phyloP scores from a whole-genome alignment of 495 filamentous ascomycete species.

The Neurospora africana region DNA sequence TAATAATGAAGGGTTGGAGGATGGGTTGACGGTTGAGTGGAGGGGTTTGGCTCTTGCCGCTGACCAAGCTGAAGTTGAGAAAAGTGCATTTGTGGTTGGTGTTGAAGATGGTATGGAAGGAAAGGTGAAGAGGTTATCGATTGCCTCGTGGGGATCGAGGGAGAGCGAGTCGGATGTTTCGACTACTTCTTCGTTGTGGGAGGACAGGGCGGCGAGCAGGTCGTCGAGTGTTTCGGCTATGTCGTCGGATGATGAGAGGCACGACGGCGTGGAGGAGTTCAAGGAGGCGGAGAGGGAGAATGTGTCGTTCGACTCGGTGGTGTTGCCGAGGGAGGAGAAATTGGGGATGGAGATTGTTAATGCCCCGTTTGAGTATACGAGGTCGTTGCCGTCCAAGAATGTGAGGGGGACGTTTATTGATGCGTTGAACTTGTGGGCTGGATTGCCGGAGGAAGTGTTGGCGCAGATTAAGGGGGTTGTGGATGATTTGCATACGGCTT shows the following conservation, averaged over 20 bases:
- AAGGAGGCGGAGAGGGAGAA: background rate
- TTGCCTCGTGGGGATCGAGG: background rate
- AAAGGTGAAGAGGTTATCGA: background rate
- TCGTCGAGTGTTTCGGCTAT: background rate
- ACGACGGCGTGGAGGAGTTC: background rate
- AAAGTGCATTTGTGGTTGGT: no score
- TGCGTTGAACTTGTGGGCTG: conserved; percentile 9
- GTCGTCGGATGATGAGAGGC: background rate
- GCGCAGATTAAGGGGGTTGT: conserved; percentile 1
- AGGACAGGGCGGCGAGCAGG: background rate
- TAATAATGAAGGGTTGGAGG: background rate
- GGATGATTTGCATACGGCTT: conserved; percentile 6
- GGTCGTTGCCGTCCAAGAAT: conserved; percentile 10
- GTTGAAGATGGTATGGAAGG: no score
- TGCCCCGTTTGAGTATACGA: conserved; percentile 7
- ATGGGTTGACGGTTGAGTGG: background rate
- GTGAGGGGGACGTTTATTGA: conserved; percentile 6
- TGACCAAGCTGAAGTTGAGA: background rate
- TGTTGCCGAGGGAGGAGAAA: background rate
- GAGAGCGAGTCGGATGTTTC: background rate
- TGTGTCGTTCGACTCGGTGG: background rate
- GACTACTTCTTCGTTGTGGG: background rate
- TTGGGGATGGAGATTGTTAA: background rate
- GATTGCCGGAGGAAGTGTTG: background rate
- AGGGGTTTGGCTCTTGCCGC: background rate